Conservation (phyloP, 202 grass and related monocot genomes). For the Saccharum hybrid region DNA sequence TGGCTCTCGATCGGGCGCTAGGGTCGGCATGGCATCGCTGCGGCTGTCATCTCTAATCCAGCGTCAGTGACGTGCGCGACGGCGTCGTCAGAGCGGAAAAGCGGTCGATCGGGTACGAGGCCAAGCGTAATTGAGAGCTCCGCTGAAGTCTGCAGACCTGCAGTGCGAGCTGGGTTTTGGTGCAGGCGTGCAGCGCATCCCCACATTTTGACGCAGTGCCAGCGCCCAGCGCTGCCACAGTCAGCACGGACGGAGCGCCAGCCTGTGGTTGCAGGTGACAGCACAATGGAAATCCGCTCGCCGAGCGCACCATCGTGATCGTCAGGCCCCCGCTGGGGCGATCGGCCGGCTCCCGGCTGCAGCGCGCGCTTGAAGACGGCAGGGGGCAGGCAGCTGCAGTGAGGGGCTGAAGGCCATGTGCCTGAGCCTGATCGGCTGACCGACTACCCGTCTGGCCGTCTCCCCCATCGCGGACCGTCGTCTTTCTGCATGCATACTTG, state of each 20-base stretch:
- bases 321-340: neutral
- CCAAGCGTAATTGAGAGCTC: too few species aligned
- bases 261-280: too few species aligned
- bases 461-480: too few species aligned
- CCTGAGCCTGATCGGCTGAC: too few species aligned
- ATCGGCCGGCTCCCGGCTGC: constrained; percentile 6
- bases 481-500: neutral
- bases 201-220: too few species aligned
- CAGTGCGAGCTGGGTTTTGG: too few species aligned
- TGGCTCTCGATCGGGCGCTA: neutral
- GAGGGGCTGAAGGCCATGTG: constrained; percentile 9
- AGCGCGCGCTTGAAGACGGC: neutral
- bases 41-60: neutral
- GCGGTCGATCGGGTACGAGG: neutral
- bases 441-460: too few species aligned
- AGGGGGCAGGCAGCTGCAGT: neutral
- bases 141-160: too few species aligned
- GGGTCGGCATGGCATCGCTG: neutral
- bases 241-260: too few species aligned
- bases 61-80: neutral
- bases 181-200: too few species aligned
- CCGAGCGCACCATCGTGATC: neutral
- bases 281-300: neutral
- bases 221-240: too few species aligned
- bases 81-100: neutral